These are phyloP conservation scores for Hyaloscypha hepaticicola DNA, from an alignment of 495 filamentous ascomycete species.

Conservation along the genomic window DNA sequence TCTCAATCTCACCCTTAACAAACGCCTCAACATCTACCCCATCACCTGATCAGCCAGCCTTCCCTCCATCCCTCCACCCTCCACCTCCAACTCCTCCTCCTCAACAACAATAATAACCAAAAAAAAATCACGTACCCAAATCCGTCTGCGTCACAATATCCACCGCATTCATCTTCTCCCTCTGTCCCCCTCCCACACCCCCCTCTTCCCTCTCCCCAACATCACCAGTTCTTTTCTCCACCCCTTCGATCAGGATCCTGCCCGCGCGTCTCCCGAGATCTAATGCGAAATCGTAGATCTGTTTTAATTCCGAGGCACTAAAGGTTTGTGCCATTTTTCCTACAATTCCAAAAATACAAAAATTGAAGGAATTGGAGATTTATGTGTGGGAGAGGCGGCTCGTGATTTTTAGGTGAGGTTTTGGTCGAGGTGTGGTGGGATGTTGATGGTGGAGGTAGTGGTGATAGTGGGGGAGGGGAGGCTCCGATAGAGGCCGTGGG, in stretches of 20 bases:
- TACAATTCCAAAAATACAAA: not conserved
- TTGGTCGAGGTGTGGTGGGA: not conserved
- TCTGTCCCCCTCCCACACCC: conserved; percentile 24
- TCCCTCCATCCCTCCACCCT: too few relatives aligned
- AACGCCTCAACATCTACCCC: conserved; percentile 62
- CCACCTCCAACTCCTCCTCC: too few relatives aligned
- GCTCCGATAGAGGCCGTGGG: conserved; percentile 9
- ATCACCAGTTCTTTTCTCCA: conserved; percentile 44
- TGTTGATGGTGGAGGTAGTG: conserved; percentile 5
- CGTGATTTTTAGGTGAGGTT: not conserved
- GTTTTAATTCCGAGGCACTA: conserved; percentile 43
- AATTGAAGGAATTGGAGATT: not conserved
- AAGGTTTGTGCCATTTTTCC: conserved; percentile 21
- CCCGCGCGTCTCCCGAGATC: conserved; percentile 64
- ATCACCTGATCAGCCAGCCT: conserved; percentile 10
- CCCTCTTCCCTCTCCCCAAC: conserved; percentile 33
- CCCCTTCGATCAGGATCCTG: conserved; percentile 53
- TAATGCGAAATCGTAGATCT: conserved; percentile 64
- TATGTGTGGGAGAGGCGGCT: not conserved
- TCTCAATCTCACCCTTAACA: conserved; percentile 53
- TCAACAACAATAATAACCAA: not conserved
- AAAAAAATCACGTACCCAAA: conserved; percentile 48
- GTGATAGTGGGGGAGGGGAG: too few relatives aligned
- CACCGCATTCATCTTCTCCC: conserved; percentile 65
- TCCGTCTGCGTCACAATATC: conserved; percentile 73